These are phyloP conservation scores for Candida sanyaensis DNA, from an alignment of 1,139 yeast genomes.

Conservation along the genomic window DNA sequence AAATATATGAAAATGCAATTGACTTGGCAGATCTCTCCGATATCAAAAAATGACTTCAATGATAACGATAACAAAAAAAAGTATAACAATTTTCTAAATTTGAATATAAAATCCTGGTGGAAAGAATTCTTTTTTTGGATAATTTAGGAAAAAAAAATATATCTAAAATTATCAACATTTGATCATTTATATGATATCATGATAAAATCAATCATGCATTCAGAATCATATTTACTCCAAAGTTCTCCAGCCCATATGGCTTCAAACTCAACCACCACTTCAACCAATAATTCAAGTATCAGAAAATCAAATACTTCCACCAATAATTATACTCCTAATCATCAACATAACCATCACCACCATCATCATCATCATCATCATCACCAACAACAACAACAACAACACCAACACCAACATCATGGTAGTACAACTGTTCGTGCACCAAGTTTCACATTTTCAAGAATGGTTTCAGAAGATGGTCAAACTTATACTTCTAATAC, in stretches of 20 bases:
- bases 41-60: no score
- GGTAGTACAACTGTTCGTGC: constrained; percentile 8
- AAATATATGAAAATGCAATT: no score
- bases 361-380: not conserved
- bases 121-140: no score
- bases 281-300: constrained; percentile 4
- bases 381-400: no score
- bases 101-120: no score
- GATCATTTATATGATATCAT: constrained; percentile 1
- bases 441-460: constrained; percentile 10
- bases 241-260: constrained; percentile 8
- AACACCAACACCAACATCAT: not conserved
- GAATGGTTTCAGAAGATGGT: constrained; percentile 5
- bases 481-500: not conserved
- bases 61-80: no score
- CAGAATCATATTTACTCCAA: constrained; percentile 12
- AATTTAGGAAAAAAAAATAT: no score
- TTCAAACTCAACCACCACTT: constrained; percentile 4
- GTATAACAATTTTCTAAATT: no score
- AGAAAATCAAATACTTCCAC: constrained; percentile 1
- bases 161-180: not conserved
- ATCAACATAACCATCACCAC: constrained; percentile 1
- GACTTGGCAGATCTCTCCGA: no score
- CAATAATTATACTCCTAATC: not conserved
- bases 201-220: constrained; percentile 13